Conservation (phyloP, 768 basidiomycete species). For the Rhodotorula graminis region DNA sequence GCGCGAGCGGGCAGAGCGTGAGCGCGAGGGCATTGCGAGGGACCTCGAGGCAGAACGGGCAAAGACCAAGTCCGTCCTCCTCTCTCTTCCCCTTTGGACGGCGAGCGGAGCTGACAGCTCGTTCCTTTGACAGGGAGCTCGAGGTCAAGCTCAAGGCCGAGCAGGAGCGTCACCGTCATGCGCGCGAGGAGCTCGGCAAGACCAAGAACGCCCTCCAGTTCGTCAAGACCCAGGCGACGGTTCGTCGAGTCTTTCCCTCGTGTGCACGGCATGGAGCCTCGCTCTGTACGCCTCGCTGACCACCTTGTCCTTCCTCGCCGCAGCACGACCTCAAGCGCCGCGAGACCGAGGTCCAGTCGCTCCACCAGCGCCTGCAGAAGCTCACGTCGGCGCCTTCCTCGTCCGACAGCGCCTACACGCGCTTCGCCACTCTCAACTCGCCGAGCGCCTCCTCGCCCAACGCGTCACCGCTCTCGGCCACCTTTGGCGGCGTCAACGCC, state of each 20-base stretch:
- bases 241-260: not conserved
- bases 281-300: not conserved
- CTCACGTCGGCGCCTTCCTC: slow-evolving; percentile 10
- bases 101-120: not conserved
- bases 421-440: slow-evolving; percentile 20
- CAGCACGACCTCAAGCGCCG: slow-evolving; percentile 32
- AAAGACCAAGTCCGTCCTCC: slow-evolving; percentile 8
- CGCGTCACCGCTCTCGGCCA: not conserved
- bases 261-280: not conserved
- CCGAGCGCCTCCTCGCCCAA: not conserved
- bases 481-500: not conserved
- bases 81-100: too few relatives aligned
- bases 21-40: not conserved
- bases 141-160: slow-evolving; percentile 6
- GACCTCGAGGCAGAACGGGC: slow-evolving; percentile 22
- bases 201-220: slow-evolving; percentile 19
- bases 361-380: slow-evolving; percentile 18
- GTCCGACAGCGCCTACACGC: slow-evolving; percentile 14
- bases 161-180: slow-evolving; percentile 18
- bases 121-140: slow-evolving; percentile 2
- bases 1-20: slow-evolving; percentile 2
- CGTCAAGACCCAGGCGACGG: slow-evolving; percentile 26
- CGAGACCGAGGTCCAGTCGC: slow-evolving; percentile 12
- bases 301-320: too few relatives aligned
- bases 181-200: slow-evolving; percentile 23